These are phyloP conservation scores for Suillus luteus DNA, from an alignment of 768 basidiomycete species.

Conservation along the genomic window DNA sequence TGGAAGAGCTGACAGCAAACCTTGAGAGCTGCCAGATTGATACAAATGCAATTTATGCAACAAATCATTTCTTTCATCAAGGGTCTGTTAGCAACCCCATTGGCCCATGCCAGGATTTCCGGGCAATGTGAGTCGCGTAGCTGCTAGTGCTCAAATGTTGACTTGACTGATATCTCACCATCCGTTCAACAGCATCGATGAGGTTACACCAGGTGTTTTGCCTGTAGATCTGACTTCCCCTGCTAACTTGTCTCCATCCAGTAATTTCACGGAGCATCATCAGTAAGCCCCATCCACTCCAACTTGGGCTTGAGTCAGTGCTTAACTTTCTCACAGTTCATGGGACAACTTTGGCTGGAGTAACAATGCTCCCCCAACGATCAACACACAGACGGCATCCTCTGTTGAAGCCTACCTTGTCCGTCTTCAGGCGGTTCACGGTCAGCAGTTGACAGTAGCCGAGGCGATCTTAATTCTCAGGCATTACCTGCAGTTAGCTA, in stretches of 20 bases:
- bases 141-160: background rate
- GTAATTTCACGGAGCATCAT: background rate
- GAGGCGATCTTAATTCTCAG: conserved; percentile 5
- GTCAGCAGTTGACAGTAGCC: conserved; percentile 1
- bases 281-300: background rate
- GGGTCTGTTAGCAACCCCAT: background rate
- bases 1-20: background rate
- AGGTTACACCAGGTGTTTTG: background rate
- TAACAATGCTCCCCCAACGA: background rate
- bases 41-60: background rate
- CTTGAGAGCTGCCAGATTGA: background rate
- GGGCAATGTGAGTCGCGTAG: background rate
- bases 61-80: background rate
- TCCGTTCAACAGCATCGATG: background rate
- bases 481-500: background rate
- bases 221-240: background rate
- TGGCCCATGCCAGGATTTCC: background rate
- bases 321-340: background rate
- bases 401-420: conserved; percentile 3
- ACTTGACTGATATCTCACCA: background rate
- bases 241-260: background rate
- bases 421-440: background rate
- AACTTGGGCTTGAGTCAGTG: background rate
- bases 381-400: background rate
- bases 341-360: background rate